Percentiles rank a stretch among this genome's conserved stretches.
These are phyloP conservation scores for Cicer judaicum DNA, from an alignment of 306 rosid genomes.

Conservation along the genomic window DNA sequence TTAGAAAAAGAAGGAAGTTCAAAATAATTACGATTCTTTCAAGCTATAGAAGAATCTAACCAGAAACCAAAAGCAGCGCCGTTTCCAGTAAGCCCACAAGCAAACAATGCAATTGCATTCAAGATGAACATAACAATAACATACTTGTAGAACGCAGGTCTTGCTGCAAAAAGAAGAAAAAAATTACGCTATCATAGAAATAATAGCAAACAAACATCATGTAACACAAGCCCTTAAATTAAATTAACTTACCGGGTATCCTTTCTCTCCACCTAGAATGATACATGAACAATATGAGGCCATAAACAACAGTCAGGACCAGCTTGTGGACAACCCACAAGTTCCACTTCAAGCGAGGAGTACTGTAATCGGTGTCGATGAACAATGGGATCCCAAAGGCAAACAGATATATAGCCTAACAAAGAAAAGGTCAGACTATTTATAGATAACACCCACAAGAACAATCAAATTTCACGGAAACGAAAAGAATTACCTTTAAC, in stretches of 20 bases:
- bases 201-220: constrained; percentile 11
- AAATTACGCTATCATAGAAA: constrained; percentile 38
- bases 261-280: constrained; percentile 93
- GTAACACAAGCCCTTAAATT: constrained; percentile 20
- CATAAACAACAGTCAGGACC: constrained; percentile 71
- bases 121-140: constrained; percentile 70
- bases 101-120: constrained; percentile 66
- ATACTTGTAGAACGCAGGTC: constrained; percentile 92
- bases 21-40: constrained; percentile 5
- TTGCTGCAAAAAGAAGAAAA: constrained; percentile 61
- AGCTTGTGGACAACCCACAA: constrained; percentile 88
- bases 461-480: constrained; percentile 30
- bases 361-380: constrained; percentile 53
- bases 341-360: constrained; percentile 73
- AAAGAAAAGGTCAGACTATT: constrained; percentile 37
- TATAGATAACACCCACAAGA: constrained; percentile 9
- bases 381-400: constrained; percentile 82
- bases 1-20: constrained; percentile 37
- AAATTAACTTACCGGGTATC: constrained; percentile 71
- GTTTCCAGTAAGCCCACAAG: constrained; percentile 74
- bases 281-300: constrained; percentile 77
- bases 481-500: constrained; percentile 62
- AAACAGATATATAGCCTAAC: constrained; percentile 81
- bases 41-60: constrained; percentile 49
- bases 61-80: constrained; percentile 88